Conservation (phyloP, 257 asterid genomes). For the Przewalskia tangutica region DNA sequence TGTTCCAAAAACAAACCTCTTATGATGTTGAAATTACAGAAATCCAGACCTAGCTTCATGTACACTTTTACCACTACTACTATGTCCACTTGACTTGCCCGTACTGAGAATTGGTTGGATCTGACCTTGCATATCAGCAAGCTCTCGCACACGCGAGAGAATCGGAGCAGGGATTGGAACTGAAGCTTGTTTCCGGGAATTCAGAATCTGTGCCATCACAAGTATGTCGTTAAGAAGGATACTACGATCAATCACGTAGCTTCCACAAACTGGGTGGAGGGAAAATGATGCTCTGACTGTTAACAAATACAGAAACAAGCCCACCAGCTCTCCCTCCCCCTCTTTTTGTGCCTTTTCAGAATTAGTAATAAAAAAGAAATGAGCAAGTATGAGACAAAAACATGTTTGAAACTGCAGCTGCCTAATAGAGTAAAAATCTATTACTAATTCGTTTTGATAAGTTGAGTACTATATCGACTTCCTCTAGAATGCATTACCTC, state of each 20-base stretch:
- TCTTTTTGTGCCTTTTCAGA: not conserved
- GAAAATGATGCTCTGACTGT: not conserved
- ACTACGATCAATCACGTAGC: not conserved
- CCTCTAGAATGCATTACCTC: not conserved
- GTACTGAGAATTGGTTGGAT: conserved; percentile 32
- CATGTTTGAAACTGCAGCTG: not conserved
- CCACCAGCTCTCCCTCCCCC: not conserved
- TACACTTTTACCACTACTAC: conserved; percentile 16
- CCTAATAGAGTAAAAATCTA: not conserved
- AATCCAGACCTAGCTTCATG: conserved; percentile 36
- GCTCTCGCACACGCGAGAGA: conserved; percentile 76
- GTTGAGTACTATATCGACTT: not conserved
- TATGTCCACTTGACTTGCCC: conserved; percentile 31
- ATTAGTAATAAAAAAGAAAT: not conserved
- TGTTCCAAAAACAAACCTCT: not conserved
- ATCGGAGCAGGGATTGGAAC: conserved; percentile 68
- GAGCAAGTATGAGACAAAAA: not conserved
- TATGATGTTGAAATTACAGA: conserved; percentile 28
- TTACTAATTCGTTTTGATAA: not conserved
- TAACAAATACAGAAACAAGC: not conserved
- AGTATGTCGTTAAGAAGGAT: not conserved
- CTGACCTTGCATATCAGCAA: conserved; percentile 62
- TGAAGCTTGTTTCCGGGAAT: conserved; percentile 58
- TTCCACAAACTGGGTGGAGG: not conserved
- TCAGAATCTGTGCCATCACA: conserved; percentile 33